Evolutionary conservation across 169 alveolate species (phyloP).

Genomic region (Cryptosporidium meleagridis): DNA sequence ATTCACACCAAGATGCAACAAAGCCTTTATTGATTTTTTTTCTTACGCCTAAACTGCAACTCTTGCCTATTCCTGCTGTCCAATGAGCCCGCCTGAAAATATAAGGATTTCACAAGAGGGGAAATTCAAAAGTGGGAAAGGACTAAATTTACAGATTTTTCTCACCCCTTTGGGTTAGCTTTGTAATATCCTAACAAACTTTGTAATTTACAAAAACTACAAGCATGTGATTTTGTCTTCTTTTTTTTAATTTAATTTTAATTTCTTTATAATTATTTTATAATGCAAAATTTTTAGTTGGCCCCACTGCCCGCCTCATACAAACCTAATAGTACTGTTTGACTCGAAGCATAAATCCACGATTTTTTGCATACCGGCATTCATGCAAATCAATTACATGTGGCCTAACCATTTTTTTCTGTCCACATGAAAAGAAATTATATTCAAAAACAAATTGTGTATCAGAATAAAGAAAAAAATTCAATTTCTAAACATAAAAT

Average conservation of each 20-base stretch:
- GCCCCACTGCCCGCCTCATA: background rate
- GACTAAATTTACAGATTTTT: slow-evolving; percentile 8
- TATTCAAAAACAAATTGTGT: too few relatives aligned
- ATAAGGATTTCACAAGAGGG: slow-evolving; percentile 69
- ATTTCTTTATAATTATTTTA: background rate
- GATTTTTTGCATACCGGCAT: background rate
- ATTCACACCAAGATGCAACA: slow-evolving; percentile 71
- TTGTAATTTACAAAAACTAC: background rate
- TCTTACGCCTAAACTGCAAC: slow-evolving; percentile 69
- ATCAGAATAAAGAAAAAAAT: background rate
- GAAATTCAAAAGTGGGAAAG: slow-evolving; percentile 23
- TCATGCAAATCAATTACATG: slow-evolving; percentile 6
- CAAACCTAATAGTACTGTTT: background rate
- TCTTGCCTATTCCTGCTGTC: slow-evolving; percentile 62
- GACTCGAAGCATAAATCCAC: background rate
- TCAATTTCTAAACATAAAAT: too few relatives aligned
- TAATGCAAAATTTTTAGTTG: background rate
- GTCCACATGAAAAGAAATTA: background rate
- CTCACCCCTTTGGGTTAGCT: background rate
- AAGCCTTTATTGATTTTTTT: slow-evolving; percentile 12
- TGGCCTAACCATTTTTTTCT: background rate
- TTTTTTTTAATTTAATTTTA: background rate
- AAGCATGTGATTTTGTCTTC: background rate
- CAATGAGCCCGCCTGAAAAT: slow-evolving; percentile 73
- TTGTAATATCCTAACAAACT: background rate